These are phyloP conservation scores for Xylaria hypoxylon DNA, from an alignment of 2,329 filamentous ascomycete species.

Conservation along the genomic window DNA sequence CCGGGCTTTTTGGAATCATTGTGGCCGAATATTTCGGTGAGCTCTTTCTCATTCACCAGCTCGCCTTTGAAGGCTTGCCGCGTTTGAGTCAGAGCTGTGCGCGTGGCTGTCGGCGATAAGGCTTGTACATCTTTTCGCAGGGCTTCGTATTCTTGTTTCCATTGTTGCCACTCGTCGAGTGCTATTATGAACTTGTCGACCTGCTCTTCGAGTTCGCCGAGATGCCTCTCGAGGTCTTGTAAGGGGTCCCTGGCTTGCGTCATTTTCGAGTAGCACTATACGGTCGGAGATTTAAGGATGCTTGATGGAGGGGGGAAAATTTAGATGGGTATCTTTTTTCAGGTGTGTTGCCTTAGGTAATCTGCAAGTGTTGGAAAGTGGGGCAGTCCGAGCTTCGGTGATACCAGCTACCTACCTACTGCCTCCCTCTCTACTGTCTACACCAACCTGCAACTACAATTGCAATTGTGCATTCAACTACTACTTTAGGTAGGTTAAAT, in stretches of 20 bases:
- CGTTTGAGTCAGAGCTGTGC: slow-evolving; percentile 67
- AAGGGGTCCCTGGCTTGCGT: slow-evolving; percentile 62
- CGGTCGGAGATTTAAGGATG: slow-evolving; percentile 9
- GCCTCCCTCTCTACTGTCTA: no score
- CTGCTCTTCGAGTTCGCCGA: slow-evolving; percentile 79
- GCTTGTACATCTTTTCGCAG: slow-evolving; percentile 83
- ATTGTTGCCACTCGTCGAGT: slow-evolving; percentile 88
- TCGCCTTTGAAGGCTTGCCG: slow-evolving; percentile 71
- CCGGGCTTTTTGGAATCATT: slow-evolving; percentile 62
- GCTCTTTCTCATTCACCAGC: slow-evolving; percentile 70
- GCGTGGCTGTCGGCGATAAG: slow-evolving; percentile 60
- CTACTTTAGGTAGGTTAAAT: no score
- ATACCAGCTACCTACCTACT: no score
- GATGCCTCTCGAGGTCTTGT: slow-evolving; percentile 78
- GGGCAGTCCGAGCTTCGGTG: no score
- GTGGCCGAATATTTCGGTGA: slow-evolving; percentile 63
- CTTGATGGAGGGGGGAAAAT: slow-evolving; percentile 22
- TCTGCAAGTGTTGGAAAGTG: neutral
- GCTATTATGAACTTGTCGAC: slow-evolving; percentile 79
- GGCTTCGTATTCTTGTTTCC: slow-evolving; percentile 91
- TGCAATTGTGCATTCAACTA: no score
- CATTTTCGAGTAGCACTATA: slow-evolving; percentile 22
- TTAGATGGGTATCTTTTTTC: neutral
- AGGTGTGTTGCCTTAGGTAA: neutral
- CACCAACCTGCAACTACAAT: no score